These are phyloP conservation scores for Cardiospermum halicacabum DNA, from an alignment of 345 rosid genomes.

Conservation along the genomic window DNA sequence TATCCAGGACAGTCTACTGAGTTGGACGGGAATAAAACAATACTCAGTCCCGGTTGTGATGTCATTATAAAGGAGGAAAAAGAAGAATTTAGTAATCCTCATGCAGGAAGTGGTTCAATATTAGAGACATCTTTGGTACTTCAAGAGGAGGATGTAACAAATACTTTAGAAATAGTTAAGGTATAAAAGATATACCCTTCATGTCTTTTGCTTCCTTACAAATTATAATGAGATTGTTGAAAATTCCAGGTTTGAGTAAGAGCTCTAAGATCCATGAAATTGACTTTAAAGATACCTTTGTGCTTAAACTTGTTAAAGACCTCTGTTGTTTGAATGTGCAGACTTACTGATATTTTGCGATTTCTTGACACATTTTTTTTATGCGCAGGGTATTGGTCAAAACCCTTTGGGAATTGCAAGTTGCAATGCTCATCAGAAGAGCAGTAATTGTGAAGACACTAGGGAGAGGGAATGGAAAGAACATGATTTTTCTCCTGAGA, in stretches of 20 bases:
- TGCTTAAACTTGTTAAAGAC: background rate
- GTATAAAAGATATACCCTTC: constrained; percentile 17
- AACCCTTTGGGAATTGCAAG: constrained; percentile 15
- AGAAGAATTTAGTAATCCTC: constrained; percentile 19
- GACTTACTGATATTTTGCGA: constrained; percentile 5
- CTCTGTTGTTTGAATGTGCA: background rate
- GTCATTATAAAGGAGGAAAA: constrained; percentile 19
- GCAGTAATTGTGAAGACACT: constrained; percentile 3
- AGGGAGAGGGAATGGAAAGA: constrained; percentile 17
- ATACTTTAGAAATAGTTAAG: constrained; percentile 26
- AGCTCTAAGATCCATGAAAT: background rate
- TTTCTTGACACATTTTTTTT: constrained; percentile 11
- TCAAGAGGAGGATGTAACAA: constrained; percentile 30
- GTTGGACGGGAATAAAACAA: constrained; percentile 20
- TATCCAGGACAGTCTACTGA: constrained; percentile 17
- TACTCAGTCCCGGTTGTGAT: constrained; percentile 18
- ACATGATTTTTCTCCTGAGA: constrained; percentile 5
- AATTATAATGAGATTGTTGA: background rate
- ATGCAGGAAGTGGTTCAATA: constrained; percentile 8
- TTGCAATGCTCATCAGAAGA: constrained; percentile 19
- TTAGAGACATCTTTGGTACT: constrained; percentile 19
- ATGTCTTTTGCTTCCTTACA: constrained; percentile 2
- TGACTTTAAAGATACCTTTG: background rate
- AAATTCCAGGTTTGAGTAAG: constrained; percentile 2
- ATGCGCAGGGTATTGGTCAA: constrained; percentile 21